Percentiles rank a stretch among this genome's conserved stretches.
Evolutionary conservation across 2,329 filamentous ascomycete species (phyloP).

Genomic region (Aspergillus aculeatus): DNA sequence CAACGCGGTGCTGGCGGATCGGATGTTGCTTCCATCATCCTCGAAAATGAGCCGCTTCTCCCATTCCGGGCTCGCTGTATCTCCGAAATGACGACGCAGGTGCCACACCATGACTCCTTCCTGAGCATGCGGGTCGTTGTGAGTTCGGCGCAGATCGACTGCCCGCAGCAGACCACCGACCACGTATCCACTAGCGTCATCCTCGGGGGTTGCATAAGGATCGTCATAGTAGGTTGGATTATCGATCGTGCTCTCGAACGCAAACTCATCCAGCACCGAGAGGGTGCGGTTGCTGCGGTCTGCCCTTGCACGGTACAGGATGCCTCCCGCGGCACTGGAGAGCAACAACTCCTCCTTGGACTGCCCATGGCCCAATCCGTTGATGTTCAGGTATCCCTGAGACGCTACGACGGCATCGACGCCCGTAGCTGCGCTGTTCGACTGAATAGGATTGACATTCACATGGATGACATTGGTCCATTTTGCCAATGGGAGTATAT

Average conservation of each 20-base stretch:
- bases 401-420: slow-evolving; percentile 49
- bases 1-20: slow-evolving; percentile 53
- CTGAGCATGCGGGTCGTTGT: slow-evolving; percentile 34
- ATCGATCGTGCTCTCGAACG: slow-evolving; percentile 51
- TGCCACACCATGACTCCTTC: slow-evolving; percentile 53
- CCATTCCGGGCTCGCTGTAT: slow-evolving; percentile 31
- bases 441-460: slow-evolving; percentile 31
- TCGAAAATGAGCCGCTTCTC: slow-evolving; percentile 54
- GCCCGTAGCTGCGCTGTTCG: slow-evolving; percentile 30
- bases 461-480: slow-evolving; percentile 55
- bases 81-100: slow-evolving; percentile 23
- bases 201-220: slow-evolving; percentile 44
- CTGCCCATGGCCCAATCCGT: slow-evolving; percentile 55
- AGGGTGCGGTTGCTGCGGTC: slow-evolving; percentile 34
- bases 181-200: slow-evolving; percentile 56
- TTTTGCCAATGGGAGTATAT: slow-evolving; percentile 39
- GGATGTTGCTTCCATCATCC: slow-evolving; percentile 55
- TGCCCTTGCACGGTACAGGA: slow-evolving; percentile 43
- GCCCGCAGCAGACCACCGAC: slow-evolving; percentile 49
- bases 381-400: slow-evolving; percentile 52
- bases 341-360: slow-evolving; percentile 35
- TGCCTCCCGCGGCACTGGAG: slow-evolving; percentile 46
- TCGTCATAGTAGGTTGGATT: slow-evolving; percentile 61
- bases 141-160: slow-evolving; percentile 37
- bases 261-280: slow-evolving; percentile 44